Base-by-base conservation (phyloP, 148 eudicot species). In the Cornus kousa region DNA sequence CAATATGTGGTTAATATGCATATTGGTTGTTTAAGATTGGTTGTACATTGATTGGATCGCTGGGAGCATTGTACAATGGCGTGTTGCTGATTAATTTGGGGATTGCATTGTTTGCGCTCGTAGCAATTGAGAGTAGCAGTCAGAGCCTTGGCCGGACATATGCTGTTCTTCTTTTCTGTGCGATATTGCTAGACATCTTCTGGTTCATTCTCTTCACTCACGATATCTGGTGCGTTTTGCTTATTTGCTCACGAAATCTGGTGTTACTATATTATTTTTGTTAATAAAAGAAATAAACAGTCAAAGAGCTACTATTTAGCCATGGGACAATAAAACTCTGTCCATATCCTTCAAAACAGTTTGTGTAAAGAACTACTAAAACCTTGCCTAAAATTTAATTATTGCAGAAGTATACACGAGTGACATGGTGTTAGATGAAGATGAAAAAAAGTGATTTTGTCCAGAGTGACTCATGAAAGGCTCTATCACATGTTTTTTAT, bases 71-170 rank as follows among this genome's bases (percentile, higher is more conserved):
- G 79, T 95, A 85, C 85, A 93, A 83, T 35, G 97, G 97, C 14
- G 97, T 95, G 17, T 80, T 86, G 78, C 83, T 95, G 79, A 81
- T 91, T 59, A 84, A 91, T 80, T 85, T 93, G 87, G 93, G 86
- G 39, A 91, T 93, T 71, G 91, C 94, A 5, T 83, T 95, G 70
- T 95, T 95, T 71, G 97, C 94, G 5, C 90, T 95, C 57, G 97
- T 95, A 53, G 98, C 97, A 24, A 91, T 95, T 75, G 97, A 95
- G 86, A 95, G 97, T 83, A 95, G 94, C 80, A 95, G 95, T 78
- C 98, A 95, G 82, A 92, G 91, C 77, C 92, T 95, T 13, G 97
- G 92, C 65, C 90, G 98, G 31, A 93, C 94, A 6, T 95, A 95
- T 81, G 98, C 97, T 43, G 84, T 88, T 82, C 94, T 95, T 78